Conservation (phyloP, 306 rosid genomes). For the Pueraria montana region DNA sequence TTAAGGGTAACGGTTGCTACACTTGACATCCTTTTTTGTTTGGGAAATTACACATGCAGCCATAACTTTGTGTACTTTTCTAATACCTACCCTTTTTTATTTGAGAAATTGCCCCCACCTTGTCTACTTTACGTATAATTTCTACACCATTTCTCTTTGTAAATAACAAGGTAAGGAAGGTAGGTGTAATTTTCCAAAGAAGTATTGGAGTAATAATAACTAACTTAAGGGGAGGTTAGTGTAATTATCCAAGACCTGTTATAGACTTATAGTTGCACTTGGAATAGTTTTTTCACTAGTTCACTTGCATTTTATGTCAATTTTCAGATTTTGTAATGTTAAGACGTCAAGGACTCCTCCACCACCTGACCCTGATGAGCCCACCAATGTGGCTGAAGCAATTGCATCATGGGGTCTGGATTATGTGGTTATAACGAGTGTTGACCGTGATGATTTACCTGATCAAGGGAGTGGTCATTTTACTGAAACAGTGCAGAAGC, state of each 20-base stretch:
- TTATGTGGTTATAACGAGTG: slow-evolving; percentile 98
- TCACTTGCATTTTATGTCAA: slow-evolving; percentile 36
- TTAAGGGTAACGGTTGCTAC: not conserved
- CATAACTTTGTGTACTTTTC: not conserved
- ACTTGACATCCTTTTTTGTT: not conserved
- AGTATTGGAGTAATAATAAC: not conserved
- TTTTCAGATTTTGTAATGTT: slow-evolving; percentile 92
- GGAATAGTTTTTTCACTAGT: not conserved
- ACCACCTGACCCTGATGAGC: slow-evolving; percentile 94
- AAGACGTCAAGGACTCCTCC: slow-evolving; percentile 98
- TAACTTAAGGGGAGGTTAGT: not conserved
- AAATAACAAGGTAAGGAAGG: not conserved
- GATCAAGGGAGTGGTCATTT: slow-evolving; percentile 99
- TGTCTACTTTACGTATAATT: not conserved
- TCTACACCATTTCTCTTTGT: not conserved
- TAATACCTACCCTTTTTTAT: not conserved
- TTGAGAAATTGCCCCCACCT: not conserved
- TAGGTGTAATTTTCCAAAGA: slow-evolving; percentile 11
- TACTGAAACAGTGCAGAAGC: slow-evolving; percentile 89
- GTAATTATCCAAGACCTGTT: not conserved
- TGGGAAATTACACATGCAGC: not conserved
- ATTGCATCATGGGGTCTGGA: slow-evolving; percentile 99
- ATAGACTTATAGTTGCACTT: not conserved
- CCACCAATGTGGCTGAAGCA: slow-evolving; percentile 98
- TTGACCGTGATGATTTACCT: slow-evolving; percentile 94